Evolutionary conservation across 108 stramenopile genomes (phyloP).

Genomic region (Discostella stelligeroides): DNA sequence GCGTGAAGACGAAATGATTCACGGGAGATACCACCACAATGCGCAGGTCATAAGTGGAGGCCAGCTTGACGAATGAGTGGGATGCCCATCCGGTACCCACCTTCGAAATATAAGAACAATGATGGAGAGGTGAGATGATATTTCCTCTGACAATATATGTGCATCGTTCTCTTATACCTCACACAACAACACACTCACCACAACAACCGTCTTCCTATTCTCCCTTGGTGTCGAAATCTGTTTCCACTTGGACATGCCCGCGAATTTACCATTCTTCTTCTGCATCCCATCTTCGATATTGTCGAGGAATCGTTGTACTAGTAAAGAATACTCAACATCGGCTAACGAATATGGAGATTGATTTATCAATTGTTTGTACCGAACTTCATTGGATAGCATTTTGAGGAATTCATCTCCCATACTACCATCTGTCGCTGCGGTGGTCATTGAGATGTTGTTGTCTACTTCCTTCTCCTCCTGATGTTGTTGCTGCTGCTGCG

Average conservation of each 20-base stretch:
- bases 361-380: constrained; percentile 30
- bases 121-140: neutral
- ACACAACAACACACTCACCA: constrained; percentile 4
- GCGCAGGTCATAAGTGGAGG: constrained; percentile 59
- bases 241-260: constrained; percentile 21
- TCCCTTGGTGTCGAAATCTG: constrained; percentile 12
- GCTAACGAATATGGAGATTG: constrained; percentile 43
- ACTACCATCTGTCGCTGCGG: too few species aligned
- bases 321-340: constrained; percentile 24
- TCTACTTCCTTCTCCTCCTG: too few species aligned
- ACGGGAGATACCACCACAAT: constrained; percentile 65
- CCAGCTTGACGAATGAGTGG: constrained; percentile 71
- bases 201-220: constrained; percentile 47
- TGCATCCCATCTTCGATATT: constrained; percentile 39
- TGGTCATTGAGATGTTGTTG: too few species aligned
- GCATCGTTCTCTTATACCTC: too few species aligned
- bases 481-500: too few species aligned
- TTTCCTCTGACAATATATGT: constrained; percentile 4
- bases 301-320: constrained; percentile 41
- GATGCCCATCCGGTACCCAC: constrained; percentile 64
- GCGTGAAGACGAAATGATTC: constrained; percentile 84
- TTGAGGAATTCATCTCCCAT: constrained; percentile 42
- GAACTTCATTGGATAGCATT: constrained; percentile 48
- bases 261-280: constrained; percentile 42
- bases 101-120: neutral